Base-by-base conservation (phyloP, 345 rosid genomes). In the Schrenkiella parvula region DNA sequence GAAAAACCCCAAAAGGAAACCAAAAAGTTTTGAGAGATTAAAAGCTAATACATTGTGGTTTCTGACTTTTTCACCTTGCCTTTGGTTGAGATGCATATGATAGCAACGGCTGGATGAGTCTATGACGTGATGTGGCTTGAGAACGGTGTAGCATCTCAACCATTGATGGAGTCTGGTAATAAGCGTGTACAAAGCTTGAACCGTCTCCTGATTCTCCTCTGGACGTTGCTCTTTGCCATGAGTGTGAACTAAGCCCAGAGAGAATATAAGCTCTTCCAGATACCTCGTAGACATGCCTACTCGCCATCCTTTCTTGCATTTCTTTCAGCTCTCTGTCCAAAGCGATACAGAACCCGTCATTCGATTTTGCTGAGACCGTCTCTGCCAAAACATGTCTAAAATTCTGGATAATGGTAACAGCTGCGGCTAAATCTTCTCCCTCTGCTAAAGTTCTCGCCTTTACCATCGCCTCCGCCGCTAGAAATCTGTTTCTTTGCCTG, bases 141-240 rank as follows among this genome's bases (percentile, higher is more conserved):
- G 99, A 95, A 28, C 88, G 85, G 70, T 82, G 76, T 22, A 95
- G 88, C 99, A 95, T 95, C 84, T 92, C 89, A 8, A 86, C 79
- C 99, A 95, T 95, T 8, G 90, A 90, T 21, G 93, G 99, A 8
- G 99, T 92, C 66, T 87, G 96, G 62, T 95, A 91, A 57, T 76
- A 76, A 22, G 93, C 79, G 43, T 87, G 97, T 26, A 84, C 72
- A 41, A 90, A 80, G 78, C 87, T 92, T 11, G 87, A 89, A 51
- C 90, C 83, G 4, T 88, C 89, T 0, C 83, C 84, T 48, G 96
- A 89, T 80, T 89, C 87, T 17, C 96, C 22, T 21, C 15, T 87
- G 13, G 91, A 85, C 4, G 96, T 88, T 35, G 96, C 96, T 82
- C 98, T 82, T 75, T 92, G 96, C 98, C 98, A 88, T 2, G 95